Base-by-base conservation (phyloP, 2,329 filamentous ascomycete species). In the Colletotrichum liaoningense region DNA sequence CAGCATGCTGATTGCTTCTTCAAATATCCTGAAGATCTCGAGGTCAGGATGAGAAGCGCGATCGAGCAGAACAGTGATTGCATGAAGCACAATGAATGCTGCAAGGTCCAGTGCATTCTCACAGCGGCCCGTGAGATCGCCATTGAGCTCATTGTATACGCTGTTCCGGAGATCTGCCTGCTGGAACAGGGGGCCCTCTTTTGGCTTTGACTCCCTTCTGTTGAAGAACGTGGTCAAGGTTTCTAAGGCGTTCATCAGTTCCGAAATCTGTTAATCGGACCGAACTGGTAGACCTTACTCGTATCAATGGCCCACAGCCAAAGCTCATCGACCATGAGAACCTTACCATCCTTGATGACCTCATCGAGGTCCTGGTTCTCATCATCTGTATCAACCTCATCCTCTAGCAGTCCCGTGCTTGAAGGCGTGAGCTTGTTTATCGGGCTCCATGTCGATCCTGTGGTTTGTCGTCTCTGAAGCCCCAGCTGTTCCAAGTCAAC, bases 271-370 rank as follows among this genome's bases (percentile, higher is more conserved):
- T 4, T 1, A 12, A 12, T 26, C 2, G 4, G 1, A 9, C 6
- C 8, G 28, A 22, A 4, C 8, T 11, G 0, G 0, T 1, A 14
- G 0, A 2, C 80, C 86, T 80, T 78, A 89, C 87, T 86, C 19
- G 83, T 86, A 67, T 89, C 84, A n/a, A 90, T 83, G 0, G 84
- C 86, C 88, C 88, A 90, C 0, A 92, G 79, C 91, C 91, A 93
- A 1, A 93, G 79, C 76, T 93, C 90, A 71, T 93, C 91, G 0
- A 93, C 88, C 89, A 93, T 92, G n/a, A 93, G 79, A 3, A 90
- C 85, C 52, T 92, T 91, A 0, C 90, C 88, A 30, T 89, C 85
- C 2, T 86, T 78, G 2, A 88, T 79, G 24, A 81, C 80, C 0
- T 80, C 76, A 5, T 82, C 80, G 0, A 81, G 68, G 0, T 81